Base-by-base conservation (phyloP, 2,329 filamentous ascomycete species). In the Apiospora kogelbergensis region DNA sequence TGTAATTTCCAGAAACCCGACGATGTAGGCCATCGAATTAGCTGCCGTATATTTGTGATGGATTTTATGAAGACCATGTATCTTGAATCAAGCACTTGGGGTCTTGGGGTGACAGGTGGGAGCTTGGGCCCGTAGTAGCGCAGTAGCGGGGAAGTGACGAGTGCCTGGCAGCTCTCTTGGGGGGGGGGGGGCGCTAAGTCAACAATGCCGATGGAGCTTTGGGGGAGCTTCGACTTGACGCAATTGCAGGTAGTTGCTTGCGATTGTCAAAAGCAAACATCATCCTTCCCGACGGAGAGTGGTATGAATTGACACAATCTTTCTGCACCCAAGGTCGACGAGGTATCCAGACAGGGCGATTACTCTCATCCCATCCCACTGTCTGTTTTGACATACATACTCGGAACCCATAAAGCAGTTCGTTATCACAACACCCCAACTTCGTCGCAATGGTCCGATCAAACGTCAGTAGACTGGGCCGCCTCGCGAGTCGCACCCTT, bases 381-480 rank as follows among this genome's bases (percentile, higher is more conserved):
- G 24, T 6, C 26, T 33, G 13, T 57, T 6, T 33, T 37, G 48
- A 6, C 6, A 33, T 57, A 20, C 48, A n/a, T 33, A 7, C 4
- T n/a, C 1, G 26, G 26, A 57, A 57, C 26, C 48, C 48, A 37
- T 33, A 20, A 20, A 33, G 9, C 48, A 20, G 10, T 33, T 11
- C 26, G 15, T 33, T 57, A 10, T n/a, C 30, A n/a, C 30, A 60
- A 60, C 53, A 60, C 53, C 53, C n/a, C 30, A 37, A 37, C 17
- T 60, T 37, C 37, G 53, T 60, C 53, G 76, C 69, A 73, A 82
- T 82, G 80, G 71, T 72, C 41, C 78, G 77, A 67, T 67, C 74
- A 53, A 75, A 70, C 71, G 68, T 82, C 72, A 69, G 74, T 66
- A 81, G 81, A 71, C 76, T 84, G 69, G 78, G 81, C 60, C 80